Conservation (phyloP, 345 rosid genomes). For the Moringa oleifera region DNA sequence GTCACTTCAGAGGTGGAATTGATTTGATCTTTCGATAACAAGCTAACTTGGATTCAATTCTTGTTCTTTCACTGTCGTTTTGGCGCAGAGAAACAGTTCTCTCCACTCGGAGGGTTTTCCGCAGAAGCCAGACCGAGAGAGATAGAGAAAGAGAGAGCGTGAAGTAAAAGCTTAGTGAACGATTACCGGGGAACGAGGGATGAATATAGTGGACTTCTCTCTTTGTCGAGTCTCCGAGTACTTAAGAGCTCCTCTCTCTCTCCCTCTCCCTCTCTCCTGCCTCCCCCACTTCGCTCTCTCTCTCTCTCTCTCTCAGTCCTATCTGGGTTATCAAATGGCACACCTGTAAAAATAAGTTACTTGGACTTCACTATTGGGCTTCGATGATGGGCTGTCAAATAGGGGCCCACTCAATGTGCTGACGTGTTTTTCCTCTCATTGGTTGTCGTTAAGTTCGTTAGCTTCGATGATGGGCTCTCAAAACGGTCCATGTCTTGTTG, state of each 20-base stretch:
- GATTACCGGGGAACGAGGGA: slow-evolving; percentile 16
- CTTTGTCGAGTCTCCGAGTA: neutral
- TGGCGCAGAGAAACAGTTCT: neutral
- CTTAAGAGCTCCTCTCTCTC: neutral
- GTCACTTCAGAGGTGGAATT: neutral
- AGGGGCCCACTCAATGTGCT: neutral
- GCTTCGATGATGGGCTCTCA: too few species aligned
- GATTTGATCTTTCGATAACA: neutral
- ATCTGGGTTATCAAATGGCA: too few species aligned
- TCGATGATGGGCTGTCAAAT: too few species aligned
- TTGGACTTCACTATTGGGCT: too few species aligned
- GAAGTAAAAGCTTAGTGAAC: slow-evolving; percentile 24
- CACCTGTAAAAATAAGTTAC: too few species aligned
- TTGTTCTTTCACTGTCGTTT: neutral
- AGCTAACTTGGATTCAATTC: too few species aligned
- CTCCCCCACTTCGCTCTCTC: neutral
- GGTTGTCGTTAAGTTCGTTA: too few species aligned
- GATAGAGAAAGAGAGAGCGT: slow-evolving; percentile 20
- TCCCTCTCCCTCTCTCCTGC: neutral
- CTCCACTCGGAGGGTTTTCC: too few species aligned
- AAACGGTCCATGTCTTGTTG: too few species aligned
- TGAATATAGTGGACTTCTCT: slow-evolving; percentile 11
- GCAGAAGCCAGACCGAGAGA: too few species aligned
- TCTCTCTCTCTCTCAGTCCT: neutral
- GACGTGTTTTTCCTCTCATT: neutral